phyloP scores from a whole-genome alignment of 148 eudicot species.

The Arbutus unedo region DNA sequence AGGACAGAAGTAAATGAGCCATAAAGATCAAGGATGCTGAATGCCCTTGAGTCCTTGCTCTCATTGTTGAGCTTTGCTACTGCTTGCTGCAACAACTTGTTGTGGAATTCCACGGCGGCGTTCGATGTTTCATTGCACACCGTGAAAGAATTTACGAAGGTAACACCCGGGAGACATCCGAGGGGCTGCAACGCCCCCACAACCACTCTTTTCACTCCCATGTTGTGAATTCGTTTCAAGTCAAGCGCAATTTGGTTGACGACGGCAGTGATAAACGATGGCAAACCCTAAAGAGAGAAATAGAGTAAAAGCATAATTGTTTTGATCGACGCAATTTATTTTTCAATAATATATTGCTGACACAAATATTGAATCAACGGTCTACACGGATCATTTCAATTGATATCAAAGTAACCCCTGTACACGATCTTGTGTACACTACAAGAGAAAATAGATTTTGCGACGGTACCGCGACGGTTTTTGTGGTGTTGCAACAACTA shows the following conservation, averaged over 20 bases:
- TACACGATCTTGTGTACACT: too few species aligned
- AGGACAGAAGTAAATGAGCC: slow-evolving; percentile 40
- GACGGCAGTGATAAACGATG: not conserved
- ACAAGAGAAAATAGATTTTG: too few species aligned
- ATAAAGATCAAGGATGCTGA: slow-evolving; percentile 45
- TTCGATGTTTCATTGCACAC: slow-evolving; percentile 46
- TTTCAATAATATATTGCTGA: not conserved
- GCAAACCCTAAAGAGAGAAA: not conserved
- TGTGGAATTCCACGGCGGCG: slow-evolving; percentile 36
- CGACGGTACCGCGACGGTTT: too few species aligned
- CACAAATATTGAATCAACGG: too few species aligned
- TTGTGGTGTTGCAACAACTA: too few species aligned
- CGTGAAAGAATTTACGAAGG: slow-evolving; percentile 31
- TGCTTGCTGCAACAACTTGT: slow-evolving; percentile 38
- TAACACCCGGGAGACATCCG: slow-evolving; percentile 64
- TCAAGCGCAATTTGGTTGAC: slow-evolving; percentile 36
- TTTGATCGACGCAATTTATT: not conserved
- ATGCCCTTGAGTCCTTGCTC: slow-evolving; percentile 17
- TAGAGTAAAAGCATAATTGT: not conserved
- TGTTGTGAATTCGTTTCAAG: slow-evolving; percentile 38
- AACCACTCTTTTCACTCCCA: slow-evolving; percentile 57
- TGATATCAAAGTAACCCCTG: too few species aligned
- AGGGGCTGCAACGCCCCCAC: slow-evolving; percentile 60
- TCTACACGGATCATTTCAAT: too few species aligned
- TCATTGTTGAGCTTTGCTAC: slow-evolving; percentile 43